These are phyloP conservation scores for Claviceps pusilla DNA, from an alignment of 2,329 filamentous ascomycete species.

Conservation along the genomic window DNA sequence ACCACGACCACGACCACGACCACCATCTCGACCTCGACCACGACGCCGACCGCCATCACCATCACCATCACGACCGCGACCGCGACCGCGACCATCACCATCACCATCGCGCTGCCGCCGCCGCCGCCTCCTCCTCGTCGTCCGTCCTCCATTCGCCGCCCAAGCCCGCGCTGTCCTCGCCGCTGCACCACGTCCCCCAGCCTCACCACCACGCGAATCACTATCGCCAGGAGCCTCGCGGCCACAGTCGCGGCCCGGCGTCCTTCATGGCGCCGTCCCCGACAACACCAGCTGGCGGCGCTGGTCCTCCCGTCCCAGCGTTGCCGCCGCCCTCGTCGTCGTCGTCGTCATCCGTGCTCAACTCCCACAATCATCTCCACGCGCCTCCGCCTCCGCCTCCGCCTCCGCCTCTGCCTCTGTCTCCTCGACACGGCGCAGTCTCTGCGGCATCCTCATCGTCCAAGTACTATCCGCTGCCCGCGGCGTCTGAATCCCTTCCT, in stretches of 20 bases:
- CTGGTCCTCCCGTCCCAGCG: conserved; percentile 14
- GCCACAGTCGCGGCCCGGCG: conserved; percentile 9
- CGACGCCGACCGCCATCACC: neutral
- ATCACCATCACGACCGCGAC: conserved; percentile 10
- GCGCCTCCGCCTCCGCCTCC: conserved; percentile 18
- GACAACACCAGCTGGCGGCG: conserved; percentile 13
- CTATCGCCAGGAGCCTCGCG: conserved; percentile 8
- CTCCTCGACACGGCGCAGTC: conserved; percentile 27
- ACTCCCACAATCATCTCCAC: conserved; percentile 12
- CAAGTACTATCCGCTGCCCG: conserved; percentile 4
- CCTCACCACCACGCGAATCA: conserved; percentile 3
- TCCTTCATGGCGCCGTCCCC: conserved; percentile 22
- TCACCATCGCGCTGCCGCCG: conserved; percentile 8
- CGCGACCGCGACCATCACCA: neutral
- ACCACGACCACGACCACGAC: conserved; percentile 6
- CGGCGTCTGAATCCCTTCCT: conserved; percentile 11
- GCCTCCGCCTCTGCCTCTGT: conserved; percentile 16
- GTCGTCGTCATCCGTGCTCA: conserved; percentile 10
- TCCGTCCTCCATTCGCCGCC: conserved; percentile 18
- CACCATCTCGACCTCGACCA: neutral
- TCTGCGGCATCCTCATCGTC: conserved; percentile 13
- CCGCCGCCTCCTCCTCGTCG: conserved; percentile 13
- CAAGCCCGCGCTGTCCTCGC: conserved; percentile 11
- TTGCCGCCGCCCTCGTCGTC: conserved; percentile 16
- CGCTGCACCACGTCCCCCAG: conserved; percentile 1